Base-by-base conservation (phyloP, 352 stramenopile species). In the Elongisporangium undulatum region DNA sequence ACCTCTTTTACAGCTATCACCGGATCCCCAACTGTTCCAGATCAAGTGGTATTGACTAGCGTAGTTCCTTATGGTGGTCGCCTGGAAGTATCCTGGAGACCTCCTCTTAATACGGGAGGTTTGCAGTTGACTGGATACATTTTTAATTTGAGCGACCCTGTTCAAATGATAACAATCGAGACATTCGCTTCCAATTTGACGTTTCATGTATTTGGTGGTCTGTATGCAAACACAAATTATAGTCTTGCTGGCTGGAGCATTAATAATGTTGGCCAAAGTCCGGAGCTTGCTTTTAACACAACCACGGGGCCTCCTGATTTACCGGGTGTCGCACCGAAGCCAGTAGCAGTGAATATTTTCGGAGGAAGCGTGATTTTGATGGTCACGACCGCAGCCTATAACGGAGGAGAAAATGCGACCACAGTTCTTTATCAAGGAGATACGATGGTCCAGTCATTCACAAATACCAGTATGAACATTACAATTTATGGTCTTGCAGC, bases 91-190 rank as follows among this genome's bases (percentile, higher is more conserved):
- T 55, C 56, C 2, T 90, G 75, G 82, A 23, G 45, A 12, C 41
- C 45, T 24, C 59, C 76, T 1, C 61, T 71, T 34, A 66, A 85
- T 53, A 77, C 71, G 0, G 82, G 82, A 4, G 82, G 82, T 1
- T 63, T 75, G 2, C 51, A 65, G 0, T 61, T 82, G 10, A 55
- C 53, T 5, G 55, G 51, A 17, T 90, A 80, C n/a, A 17, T 56
- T 3, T 51, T 77, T 7, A 56, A 26, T 0, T 41, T 78, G 8
- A 13, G 23, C 19, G 51, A 19, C 12, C 24, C 12, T 23, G 57
- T 67, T 19, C 51, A 26, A 2, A 52, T 24, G 10, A 38, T n/a
- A 45, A 63, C 34, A 1, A 50, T 72, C 17, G 51, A 63, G 21
- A 56, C 9, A 21, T n/a, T 61, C 4, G 41, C 41, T 23, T 62